Percentiles rank a stretch among this genome's conserved stretches.
These are phyloP conservation scores for Plantago coronopus DNA, from an alignment of 305 asterid species.

Conservation along the genomic window DNA sequence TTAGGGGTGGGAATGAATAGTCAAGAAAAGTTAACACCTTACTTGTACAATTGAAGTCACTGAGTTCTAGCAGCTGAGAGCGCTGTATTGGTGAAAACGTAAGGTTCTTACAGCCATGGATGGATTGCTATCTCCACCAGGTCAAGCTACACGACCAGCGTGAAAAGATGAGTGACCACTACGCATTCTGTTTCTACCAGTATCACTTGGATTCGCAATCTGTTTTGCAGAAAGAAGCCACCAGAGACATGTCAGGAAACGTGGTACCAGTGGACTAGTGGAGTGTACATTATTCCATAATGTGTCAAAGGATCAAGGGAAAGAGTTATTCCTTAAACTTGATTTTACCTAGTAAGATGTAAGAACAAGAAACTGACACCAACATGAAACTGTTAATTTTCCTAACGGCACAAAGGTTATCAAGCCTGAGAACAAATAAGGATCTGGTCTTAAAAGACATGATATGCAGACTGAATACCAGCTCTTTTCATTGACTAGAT, in stretches of 20 bases:
- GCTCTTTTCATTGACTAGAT: conserved; percentile 65
- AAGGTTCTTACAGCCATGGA: conserved; percentile 58
- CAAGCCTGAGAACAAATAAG: conserved; percentile 77
- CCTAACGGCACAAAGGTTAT: conserved; percentile 53
- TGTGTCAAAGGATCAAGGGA: background rate
- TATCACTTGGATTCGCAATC: conserved; percentile 32
- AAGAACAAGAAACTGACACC: conserved; percentile 11
- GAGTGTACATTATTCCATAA: background rate
- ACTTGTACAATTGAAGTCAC: conserved; percentile 59
- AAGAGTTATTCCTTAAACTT: background rate
- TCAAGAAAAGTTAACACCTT: conserved; percentile 22
- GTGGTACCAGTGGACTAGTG: conserved; percentile 35
- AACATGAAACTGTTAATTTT: conserved; percentile 49
- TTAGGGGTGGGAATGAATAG: too few relatives aligned
- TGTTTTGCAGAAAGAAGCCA: conserved; percentile 54
- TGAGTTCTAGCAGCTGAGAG: conserved; percentile 55
- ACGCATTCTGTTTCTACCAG: conserved; percentile 40
- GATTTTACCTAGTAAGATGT: too few relatives aligned
- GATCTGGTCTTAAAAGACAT: conserved; percentile 57
- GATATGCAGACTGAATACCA: conserved; percentile 73
- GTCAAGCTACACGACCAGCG: conserved; percentile 32
- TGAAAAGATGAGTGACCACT: conserved; percentile 40
- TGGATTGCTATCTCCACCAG: conserved; percentile 53
- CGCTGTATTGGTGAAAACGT: conserved; percentile 58
- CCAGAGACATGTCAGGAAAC: conserved; percentile 36